These are phyloP conservation scores for Ustilago trichophora DNA, from an alignment of 1,284 basidiomycete species.

Conservation along the genomic window DNA sequence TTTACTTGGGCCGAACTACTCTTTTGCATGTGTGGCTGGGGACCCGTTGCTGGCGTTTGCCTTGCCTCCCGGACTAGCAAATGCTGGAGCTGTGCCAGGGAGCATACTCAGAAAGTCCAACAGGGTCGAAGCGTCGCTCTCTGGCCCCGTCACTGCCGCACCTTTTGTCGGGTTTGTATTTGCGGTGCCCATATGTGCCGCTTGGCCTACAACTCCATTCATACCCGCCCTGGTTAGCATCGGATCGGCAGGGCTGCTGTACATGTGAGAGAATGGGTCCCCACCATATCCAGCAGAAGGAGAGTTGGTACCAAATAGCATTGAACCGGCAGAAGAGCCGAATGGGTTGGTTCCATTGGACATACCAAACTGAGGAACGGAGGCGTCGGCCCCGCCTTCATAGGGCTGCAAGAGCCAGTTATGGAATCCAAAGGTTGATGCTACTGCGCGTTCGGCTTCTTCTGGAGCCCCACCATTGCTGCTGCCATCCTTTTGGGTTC, in stretches of 20 bases:
- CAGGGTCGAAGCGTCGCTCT: conserved; percentile 17
- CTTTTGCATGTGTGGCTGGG: too few species aligned
- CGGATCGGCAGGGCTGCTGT: too few species aligned
- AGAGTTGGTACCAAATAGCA: neutral
- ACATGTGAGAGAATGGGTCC: conserved; percentile 15
- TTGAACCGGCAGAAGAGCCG: neutral
- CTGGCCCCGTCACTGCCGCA: neutral
- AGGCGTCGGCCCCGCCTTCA: conserved; percentile 29
- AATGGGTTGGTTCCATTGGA: neutral
- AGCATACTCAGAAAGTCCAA: conserved; percentile 35
- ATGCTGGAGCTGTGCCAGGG: conserved; percentile 4
- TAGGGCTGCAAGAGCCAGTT: conserved; percentile 46
- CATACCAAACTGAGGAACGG: neutral
- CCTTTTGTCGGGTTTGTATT: neutral
- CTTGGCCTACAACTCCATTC: neutral
- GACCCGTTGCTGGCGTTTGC: neutral
- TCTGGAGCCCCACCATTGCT: neutral
- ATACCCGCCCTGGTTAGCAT: neutral
- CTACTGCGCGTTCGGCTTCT: conserved; percentile 1
- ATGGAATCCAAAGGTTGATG: conserved; percentile 43
- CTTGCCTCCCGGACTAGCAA: neutral
- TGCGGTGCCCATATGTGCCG: neutral
- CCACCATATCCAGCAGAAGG: conserved; percentile 5
- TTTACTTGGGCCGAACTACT: too few species aligned
- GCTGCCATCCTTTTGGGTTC: neutral